Conservation (phyloP, 2,329 filamentous ascomycete genomes). For the Beauveria sp. region DNA sequence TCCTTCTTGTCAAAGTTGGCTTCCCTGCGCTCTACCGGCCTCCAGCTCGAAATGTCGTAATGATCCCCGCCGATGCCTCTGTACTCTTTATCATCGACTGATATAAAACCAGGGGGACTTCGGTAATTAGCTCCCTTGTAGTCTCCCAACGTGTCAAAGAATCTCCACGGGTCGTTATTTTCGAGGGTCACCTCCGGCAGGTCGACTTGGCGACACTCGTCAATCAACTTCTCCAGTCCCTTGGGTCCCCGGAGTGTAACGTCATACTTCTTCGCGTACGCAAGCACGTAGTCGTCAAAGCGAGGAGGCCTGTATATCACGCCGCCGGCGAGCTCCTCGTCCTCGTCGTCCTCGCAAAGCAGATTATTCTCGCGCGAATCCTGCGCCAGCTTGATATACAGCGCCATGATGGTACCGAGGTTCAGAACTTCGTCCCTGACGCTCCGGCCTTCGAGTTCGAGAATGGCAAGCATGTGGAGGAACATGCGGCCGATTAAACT, state of each 20-base stretch:
- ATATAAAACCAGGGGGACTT: too few relatives aligned
- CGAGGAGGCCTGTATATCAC: background rate
- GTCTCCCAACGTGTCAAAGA: background rate
- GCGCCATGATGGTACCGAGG: background rate
- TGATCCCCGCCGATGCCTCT: background rate
- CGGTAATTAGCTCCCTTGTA: too few relatives aligned
- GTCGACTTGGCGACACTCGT: background rate
- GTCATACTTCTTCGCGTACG: background rate
- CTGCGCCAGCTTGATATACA: background rate
- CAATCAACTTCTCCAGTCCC: background rate
- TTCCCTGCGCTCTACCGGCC: background rate
- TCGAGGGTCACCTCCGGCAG: background rate
- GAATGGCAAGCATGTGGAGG: background rate
- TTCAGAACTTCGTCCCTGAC: background rate
- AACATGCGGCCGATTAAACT: background rate
- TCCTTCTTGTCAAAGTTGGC: background rate
- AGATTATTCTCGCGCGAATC: background rate
- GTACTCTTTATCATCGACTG: background rate
- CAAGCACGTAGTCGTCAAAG: conserved; percentile 1
- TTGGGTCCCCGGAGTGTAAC: background rate
- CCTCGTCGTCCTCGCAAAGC: background rate
- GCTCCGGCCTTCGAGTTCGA: background rate
- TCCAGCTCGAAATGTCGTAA: background rate
- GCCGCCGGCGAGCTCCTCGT: background rate
- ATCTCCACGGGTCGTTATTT: background rate